Base-by-base conservation (phyloP, 495 filamentous ascomycete genomes). In the Tuber indicum region DNA sequence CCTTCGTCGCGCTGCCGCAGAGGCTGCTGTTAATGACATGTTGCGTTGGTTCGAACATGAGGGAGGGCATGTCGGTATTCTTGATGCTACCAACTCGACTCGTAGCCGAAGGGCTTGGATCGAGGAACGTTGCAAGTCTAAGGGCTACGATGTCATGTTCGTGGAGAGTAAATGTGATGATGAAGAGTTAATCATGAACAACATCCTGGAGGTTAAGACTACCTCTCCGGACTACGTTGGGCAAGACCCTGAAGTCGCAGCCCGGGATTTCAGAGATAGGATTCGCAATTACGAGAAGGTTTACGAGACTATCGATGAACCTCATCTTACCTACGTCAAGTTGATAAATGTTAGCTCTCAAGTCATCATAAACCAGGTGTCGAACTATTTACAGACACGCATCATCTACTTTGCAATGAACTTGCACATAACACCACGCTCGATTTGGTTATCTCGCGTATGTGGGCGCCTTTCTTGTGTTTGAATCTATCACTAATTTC, bases 361-460 rank as follows among this genome's bases (percentile, higher is more conserved):
- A 78, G 94, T 98, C 77, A 93, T 98, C 81, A 97, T 99, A 87
- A 99, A 99, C 84, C 91, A 92, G 83, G 97, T 99, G 81, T 91
- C 93, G 82, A 95, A 98, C 84, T 99, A 99, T 84, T 87, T 99
- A 49, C 96, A 98, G 83, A 96, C 93, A 83, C 91, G 96, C 43
- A 89, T 99, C 42, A 95, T 98, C 46, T 99, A 99, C 85, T 99
- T 97, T 83, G 90, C 98, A 66, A 98, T 98, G 91, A 99, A 98
- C 83, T 87, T 99, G 41, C 96, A 99, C 86, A 98, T 99, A 81
- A 94, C 93, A 81, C 94, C 94, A n/a, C 90, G 96, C 39, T 96
- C 94, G 14, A 97, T 99, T 81, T 99, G 96, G 96, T 87, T 99
- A 45, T 98, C 96, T 76, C 88, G 96, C 23, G 94, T 97, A 89